phyloP scores from a whole-genome alignment of 768 basidiomycete genomes.

The Pseudohyphozyma bogoriensis region DNA sequence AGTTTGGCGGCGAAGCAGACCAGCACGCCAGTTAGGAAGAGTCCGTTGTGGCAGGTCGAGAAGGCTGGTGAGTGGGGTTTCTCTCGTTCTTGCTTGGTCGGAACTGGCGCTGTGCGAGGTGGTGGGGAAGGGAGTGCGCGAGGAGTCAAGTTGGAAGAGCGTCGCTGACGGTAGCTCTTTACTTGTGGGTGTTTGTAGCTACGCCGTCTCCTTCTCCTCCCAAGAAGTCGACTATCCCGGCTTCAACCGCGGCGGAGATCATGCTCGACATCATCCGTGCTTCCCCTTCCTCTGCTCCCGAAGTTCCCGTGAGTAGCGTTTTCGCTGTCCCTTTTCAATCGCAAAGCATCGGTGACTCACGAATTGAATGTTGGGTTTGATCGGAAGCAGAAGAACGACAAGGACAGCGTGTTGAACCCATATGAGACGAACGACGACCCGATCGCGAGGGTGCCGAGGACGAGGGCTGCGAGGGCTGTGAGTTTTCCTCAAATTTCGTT shows the following conservation, averaged over 20 bases:
- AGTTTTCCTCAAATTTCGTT: neutral
- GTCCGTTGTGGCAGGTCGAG: conserved; percentile 27
- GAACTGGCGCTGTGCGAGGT: neutral
- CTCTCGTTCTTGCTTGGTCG: neutral
- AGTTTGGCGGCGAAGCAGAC: neutral
- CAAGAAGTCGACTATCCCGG: neutral
- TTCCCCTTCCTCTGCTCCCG: too few species aligned
- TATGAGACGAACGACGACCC: conserved; percentile 14
- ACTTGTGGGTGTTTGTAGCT: neutral
- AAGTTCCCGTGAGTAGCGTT: too few species aligned
- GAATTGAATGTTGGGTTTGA: neutral
- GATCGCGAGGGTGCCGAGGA: conserved; percentile 5
- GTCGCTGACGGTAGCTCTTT: too few species aligned
- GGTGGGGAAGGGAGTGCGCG: too few species aligned
- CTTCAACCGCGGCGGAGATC: conserved; percentile 17
- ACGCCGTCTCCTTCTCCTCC: conserved; percentile 17
- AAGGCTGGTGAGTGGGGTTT: conserved; percentile 7
- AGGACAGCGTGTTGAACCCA: conserved; percentile 21
- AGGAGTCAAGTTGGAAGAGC: too few species aligned
- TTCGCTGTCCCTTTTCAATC: too few species aligned
- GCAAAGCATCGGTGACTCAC: too few species aligned
- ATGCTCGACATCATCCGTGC: conserved; percentile 26
- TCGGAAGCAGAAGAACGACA: neutral
- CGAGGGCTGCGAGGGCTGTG: neutral
- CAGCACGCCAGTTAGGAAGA: conserved; percentile 18